phyloP scores from a whole-genome alignment of 2,329 filamentous ascomycete genomes.

The Calcarisporium arbuscula region DNA sequence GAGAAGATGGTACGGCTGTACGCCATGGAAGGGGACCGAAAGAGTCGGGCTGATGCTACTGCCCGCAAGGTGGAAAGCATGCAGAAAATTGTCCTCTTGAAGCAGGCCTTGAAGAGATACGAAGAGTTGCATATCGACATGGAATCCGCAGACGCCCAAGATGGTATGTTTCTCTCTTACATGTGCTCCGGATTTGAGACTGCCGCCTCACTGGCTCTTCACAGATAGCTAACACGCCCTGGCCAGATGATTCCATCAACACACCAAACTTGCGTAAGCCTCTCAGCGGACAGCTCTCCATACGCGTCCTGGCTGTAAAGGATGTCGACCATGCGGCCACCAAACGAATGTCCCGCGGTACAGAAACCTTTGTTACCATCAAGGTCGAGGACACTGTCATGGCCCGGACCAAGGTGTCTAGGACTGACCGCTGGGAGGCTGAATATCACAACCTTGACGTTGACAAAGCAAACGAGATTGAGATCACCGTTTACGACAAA shows the following conservation, averaged over 20 bases:
- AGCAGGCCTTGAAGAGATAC: slow-evolving; percentile 93
- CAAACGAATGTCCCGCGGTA: slow-evolving; percentile 77
- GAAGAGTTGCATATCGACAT: slow-evolving; percentile 96
- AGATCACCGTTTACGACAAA: slow-evolving; percentile 96
- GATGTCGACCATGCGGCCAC: slow-evolving; percentile 91
- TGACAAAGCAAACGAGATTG: slow-evolving; percentile 97
- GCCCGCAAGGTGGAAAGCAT: slow-evolving; percentile 88
- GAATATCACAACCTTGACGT: slow-evolving; percentile 90
- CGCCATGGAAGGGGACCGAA: slow-evolving; percentile 92
- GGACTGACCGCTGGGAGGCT: slow-evolving; percentile 85
- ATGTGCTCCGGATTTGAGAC: too few species aligned
- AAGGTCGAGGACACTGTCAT: slow-evolving; percentile 95
- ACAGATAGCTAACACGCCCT: slow-evolving; percentile 13
- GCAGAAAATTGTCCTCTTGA: slow-evolving; percentile 93
- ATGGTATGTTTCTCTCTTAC: slow-evolving; percentile 54
- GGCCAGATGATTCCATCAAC: slow-evolving; percentile 87
- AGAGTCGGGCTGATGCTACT: slow-evolving; percentile 90
- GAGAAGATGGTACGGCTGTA: slow-evolving; percentile 99
- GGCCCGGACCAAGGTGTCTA: slow-evolving; percentile 76
- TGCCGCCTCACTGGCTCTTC: too few species aligned
- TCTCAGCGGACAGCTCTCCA: slow-evolving; percentile 81
- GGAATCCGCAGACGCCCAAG: slow-evolving; percentile 67
- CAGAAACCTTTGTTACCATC: slow-evolving; percentile 91
- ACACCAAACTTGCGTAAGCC: slow-evolving; percentile 92
- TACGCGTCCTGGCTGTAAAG: slow-evolving; percentile 81